Evolutionary conservation across 768 basidiomycete genomes (phyloP).

Genomic region (Ephemerocybe angulata): DNA sequence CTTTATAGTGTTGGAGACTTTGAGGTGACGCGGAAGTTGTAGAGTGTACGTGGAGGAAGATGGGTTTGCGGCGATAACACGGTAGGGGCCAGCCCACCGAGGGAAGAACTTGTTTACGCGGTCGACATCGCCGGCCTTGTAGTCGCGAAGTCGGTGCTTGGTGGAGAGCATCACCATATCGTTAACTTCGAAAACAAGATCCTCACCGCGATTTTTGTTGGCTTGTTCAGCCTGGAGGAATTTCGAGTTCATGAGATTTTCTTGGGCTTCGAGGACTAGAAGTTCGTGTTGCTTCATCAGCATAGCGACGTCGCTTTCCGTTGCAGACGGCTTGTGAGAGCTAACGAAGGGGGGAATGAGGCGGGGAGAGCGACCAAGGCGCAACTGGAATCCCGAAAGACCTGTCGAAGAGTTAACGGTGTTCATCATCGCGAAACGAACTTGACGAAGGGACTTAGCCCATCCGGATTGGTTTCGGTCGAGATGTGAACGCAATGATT

Average conservation of each 20-base stretch:
- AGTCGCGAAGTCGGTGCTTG: slow-evolving; percentile 24
- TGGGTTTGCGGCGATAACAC: slow-evolving; percentile 6
- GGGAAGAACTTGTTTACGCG: slow-evolving; percentile 42
- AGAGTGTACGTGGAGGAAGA: slow-evolving; percentile 26
- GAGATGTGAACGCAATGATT: slow-evolving; percentile 25
- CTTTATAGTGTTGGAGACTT: no score
- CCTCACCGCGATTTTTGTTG: background rate
- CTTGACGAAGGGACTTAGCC: no score
- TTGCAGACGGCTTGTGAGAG: slow-evolving; percentile 12
- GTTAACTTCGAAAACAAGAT: background rate
- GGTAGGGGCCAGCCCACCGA: slow-evolving; percentile 28
- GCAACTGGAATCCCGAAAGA: slow-evolving; percentile 26
- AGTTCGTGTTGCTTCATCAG: slow-evolving; percentile 19
- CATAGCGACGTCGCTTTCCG: slow-evolving; percentile 16
- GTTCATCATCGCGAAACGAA: slow-evolving; percentile 31
- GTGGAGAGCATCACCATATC: slow-evolving; percentile 29
- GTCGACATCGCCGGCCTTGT: slow-evolving; percentile 24
- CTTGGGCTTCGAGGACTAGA: slow-evolving; percentile 12
- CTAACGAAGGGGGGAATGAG: slow-evolving; percentile 18
- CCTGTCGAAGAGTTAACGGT: slow-evolving; percentile 25
- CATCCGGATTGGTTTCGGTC: no score
- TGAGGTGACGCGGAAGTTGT: slow-evolving; percentile 18
- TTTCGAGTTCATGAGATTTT: slow-evolving; percentile 20
- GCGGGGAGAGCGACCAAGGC: slow-evolving; percentile 16
- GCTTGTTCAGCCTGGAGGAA: slow-evolving; percentile 1